A percentile compares a stretch with the other conserved stretches of the same genome.
Conservation (phyloP, 2,329 filamentous ascomycete genomes). For the Penicillium sp. region DNA sequence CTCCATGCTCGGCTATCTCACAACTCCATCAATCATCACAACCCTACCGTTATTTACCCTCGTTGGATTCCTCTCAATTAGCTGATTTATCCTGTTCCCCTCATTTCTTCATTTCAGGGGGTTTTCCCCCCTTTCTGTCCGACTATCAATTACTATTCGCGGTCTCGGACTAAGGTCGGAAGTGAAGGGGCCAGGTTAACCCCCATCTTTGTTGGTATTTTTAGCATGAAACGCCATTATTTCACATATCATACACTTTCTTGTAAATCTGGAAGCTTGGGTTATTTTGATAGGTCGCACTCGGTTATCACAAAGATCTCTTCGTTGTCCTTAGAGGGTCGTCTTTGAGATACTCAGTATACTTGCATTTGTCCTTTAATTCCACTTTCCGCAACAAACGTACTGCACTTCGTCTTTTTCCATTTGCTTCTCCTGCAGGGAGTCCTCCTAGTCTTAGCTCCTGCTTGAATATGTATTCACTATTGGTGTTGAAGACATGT, state of each 20-base stretch:
- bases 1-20: neutral
- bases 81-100: constrained; percentile 35
- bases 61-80: constrained; percentile 55
- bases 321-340: neutral
- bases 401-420: neutral
- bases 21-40: neutral
- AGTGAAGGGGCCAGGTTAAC: constrained; percentile 5
- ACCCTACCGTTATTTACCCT: constrained; percentile 64
- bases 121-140: neutral
- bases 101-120: neutral
- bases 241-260: neutral
- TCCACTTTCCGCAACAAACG: neutral
- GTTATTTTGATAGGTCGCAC: neutral
- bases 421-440: too few relatives aligned
- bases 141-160: constrained; percentile 16
- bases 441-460: too few relatives aligned
- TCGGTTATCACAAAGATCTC: neutral
- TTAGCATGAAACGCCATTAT: constrained; percentile 3
- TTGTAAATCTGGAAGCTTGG: neutral
- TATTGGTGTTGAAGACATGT: too few relatives aligned
- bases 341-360: neutral
- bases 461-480: neutral
- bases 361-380: neutral
- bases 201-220: constrained; percentile 11
- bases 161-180: constrained; percentile 8